Percentiles rank a stretch among this genome's conserved stretches.
These are phyloP conservation scores for Stephania japonica DNA, from an alignment of 164 flowering plant genomes.

Conservation along the genomic window DNA sequence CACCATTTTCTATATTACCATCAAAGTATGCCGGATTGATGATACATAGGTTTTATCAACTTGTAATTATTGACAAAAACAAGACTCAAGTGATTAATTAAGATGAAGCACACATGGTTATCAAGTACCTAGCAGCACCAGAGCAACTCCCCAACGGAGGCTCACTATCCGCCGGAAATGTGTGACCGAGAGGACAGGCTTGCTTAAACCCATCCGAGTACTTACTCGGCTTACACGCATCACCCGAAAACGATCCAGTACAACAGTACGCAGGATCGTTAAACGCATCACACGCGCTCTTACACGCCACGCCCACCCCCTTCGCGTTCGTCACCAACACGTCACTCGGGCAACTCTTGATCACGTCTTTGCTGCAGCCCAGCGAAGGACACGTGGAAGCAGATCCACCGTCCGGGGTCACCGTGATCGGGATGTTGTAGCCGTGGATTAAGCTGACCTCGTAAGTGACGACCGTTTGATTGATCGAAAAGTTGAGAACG, in stretches of 20 bases:
- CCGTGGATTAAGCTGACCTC: conserved; percentile 3
- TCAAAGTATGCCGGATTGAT: too few relatives aligned
- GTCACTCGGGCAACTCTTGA: neutral
- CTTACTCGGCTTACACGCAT: neutral
- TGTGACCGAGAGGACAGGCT: neutral
- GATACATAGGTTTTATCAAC: too few relatives aligned
- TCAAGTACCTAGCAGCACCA: neutral
- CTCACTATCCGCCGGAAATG: neutral
- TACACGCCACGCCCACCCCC: neutral
- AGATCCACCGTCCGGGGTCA: neutral
- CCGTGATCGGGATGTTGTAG: neutral
- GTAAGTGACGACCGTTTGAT: neutral
- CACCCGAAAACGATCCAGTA: neutral
- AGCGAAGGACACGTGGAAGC: neutral
- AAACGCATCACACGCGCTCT: neutral
- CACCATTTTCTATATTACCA: too few relatives aligned
- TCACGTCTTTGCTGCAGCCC: neutral
- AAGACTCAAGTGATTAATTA: neutral
- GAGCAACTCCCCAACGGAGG: neutral
- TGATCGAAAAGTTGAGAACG: neutral
- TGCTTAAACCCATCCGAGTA: neutral
- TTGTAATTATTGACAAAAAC: too few relatives aligned
- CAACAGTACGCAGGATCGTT: neutral
- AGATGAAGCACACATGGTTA: neutral
- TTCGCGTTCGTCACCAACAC: neutral